Evolutionary conservation across 345 rosid genomes (phyloP), one percentile per base, ranked within the genome.

Genomic region (Rhodamnia rubescens): DNA sequence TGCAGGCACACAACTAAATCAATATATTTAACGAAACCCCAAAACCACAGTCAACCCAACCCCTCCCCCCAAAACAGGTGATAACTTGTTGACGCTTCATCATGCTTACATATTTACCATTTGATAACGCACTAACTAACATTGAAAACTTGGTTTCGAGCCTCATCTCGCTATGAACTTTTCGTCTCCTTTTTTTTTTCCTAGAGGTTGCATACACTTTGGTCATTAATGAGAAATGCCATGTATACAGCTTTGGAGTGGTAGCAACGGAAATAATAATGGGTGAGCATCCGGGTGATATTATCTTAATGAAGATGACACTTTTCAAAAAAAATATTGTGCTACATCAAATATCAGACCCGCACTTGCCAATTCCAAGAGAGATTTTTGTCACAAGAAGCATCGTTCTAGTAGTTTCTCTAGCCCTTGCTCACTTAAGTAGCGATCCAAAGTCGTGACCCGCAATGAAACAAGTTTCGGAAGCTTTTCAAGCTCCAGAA

Each of bases 161-260:
- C 64, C 64, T 57, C 29, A 57, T 82, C 29, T 57, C 40, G 40
- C 40, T 36, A 36, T 36, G 40, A 22, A 15, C 51, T 18, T 2
- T 82, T 21, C 4, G 3, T 18, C 11, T 18, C 11, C 29, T 26
- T 26, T 26, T 11, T 58, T 57, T 26, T 26, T 58, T 26, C n/a
- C n/a, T 69, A 89, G 88, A 87, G 84, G 81, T 89, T 29, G 89
- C 89, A 8, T 87, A 87, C 53, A 86, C 88, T 26, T 56, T 87
- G 87, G 61, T 80, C 49, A 56, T 84, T 6, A 87, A 75, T 8
- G 85, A 89, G 84, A 89, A 87, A 75, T 74, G 87, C 12, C 88
- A 89, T 22, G 85, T 84, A 4, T 86, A 82, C 32, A 87, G 91
- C 55, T 87, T 87, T 55, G 89, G 91, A 14, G 88, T 87, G 2